Evolutionary conservation across 306 rosid species (phyloP), one percentile per base, ranked within the genome.

Genomic region (Cotoneaster glaucophyllus): DNA sequence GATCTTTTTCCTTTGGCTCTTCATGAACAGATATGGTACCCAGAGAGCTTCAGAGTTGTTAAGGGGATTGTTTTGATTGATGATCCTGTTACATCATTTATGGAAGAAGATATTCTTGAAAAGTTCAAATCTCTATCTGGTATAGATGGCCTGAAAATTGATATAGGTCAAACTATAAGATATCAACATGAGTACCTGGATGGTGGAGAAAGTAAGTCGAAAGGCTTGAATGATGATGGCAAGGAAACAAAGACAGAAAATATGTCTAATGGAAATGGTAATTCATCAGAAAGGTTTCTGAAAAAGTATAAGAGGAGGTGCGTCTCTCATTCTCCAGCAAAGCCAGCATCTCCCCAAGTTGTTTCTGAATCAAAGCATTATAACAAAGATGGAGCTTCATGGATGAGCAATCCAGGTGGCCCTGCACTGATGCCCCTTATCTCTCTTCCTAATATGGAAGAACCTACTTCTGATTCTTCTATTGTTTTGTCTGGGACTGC

Each of bases 21-120:
- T 77, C 94, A 91, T 79, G 67, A 63, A 62, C 97, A 91, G 84
- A 86, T 83, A 76, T 89, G 93, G 97, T 84, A 76, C 62, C 93
- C 89, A 8, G 81, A 85, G 28, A 87, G 87, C 83, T 91, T 91
- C 67, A 89, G 89, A 74, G 52, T 87, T 77, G 66, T 89, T 44
- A 91, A 82, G 82, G 94, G 93, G 31, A 48, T 87, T 82, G 86
- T 84, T 77, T 62, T 87, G 3, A 78, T 91, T 41, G 74, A 77
- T 65, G 87, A 87, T 69, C 97, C 94, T 69, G 26, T 71, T 57
- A 32, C 26, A 11, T 74, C 74, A 13, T 63, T 67, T 75, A 37
- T 84, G 72, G 80, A 80, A 69, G 84, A 83, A 63, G 83, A 76
- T 48, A 88, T 84, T 75, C 64, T 87, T 6, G 70, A 78, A 63